Conservation (phyloP, 2,329 filamentous ascomycete species). For the Waltergamsia citrina region DNA sequence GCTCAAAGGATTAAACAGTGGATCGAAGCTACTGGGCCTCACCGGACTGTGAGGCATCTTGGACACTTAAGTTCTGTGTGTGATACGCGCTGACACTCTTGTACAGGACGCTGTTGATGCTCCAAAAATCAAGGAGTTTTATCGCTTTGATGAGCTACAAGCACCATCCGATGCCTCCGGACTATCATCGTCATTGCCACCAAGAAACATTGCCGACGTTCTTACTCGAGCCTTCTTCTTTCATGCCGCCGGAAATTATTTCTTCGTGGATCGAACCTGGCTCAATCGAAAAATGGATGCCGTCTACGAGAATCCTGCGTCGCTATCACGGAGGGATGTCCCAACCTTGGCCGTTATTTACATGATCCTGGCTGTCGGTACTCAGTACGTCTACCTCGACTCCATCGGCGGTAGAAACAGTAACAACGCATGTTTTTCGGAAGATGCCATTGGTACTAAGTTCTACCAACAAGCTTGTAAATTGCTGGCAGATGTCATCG, state of each 20-base stretch:
- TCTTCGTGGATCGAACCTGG: slow-evolving; percentile 34
- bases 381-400: slow-evolving; percentile 40
- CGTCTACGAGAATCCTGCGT: slow-evolving; percentile 26
- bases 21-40: too few species aligned
- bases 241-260: slow-evolving; percentile 37
- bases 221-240: slow-evolving; percentile 36
- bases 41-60: too few species aligned
- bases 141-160: slow-evolving; percentile 33
- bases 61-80: too few species aligned
- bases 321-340: slow-evolving; percentile 27
- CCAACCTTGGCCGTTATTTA: slow-evolving; percentile 34
- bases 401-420: too few species aligned
- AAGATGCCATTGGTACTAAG: too few species aligned
- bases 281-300: slow-evolving; percentile 26
- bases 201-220: slow-evolving; percentile 35
- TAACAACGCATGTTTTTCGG: too few species aligned
- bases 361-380: slow-evolving; percentile 37
- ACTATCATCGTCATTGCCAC: too few species aligned
- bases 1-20: slow-evolving; percentile 34
- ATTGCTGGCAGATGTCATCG: too few species aligned
- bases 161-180: slow-evolving; percentile 26
- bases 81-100: too few species aligned
- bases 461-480: too few species aligned
- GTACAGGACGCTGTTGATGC: too few species aligned
- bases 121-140: too few species aligned